Conservation (phyloP, 495 filamentous ascomycete genomes). For the Aspergillus saccharolyticus region DNA sequence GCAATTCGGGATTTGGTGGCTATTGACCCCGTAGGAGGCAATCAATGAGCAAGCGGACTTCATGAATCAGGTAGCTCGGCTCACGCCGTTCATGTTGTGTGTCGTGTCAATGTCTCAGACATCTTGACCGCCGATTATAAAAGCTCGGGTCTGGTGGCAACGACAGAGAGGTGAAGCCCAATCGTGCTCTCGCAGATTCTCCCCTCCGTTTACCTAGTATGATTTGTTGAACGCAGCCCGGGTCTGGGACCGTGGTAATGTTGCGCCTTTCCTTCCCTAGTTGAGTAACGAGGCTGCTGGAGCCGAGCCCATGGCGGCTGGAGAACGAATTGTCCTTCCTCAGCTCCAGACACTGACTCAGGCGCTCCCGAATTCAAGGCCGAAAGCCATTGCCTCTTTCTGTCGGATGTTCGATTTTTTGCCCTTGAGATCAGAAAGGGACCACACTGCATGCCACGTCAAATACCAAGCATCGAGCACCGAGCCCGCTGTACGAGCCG, state of each 20-base stretch:
- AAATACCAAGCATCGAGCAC: neutral
- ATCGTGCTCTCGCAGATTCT: neutral
- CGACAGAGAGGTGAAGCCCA: neutral
- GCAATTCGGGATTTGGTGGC: neutral
- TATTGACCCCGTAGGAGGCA: neutral
- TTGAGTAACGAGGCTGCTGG: neutral
- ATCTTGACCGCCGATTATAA: neutral
- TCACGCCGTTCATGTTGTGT: neutral
- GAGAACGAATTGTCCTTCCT: neutral
- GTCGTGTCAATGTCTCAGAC: conserved; percentile 1
- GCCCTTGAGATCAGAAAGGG: neutral
- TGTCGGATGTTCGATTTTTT: neutral
- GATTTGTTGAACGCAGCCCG: neutral
- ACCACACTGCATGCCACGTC: neutral
- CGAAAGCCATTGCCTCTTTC: neutral
- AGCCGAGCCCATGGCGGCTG: neutral
- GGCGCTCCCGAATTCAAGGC: neutral
- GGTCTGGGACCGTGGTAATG: neutral
- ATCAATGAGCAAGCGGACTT: neutral
- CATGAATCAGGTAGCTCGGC: neutral
- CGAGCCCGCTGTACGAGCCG: neutral
- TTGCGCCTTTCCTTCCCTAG: neutral
- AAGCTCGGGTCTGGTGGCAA: neutral
- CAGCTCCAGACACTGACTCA: neutral
- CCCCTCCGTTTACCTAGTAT: neutral